These are phyloP conservation scores for Fusarium azukiicola DNA, from an alignment of 2,329 filamentous ascomycete genomes.

Conservation along the genomic window DNA sequence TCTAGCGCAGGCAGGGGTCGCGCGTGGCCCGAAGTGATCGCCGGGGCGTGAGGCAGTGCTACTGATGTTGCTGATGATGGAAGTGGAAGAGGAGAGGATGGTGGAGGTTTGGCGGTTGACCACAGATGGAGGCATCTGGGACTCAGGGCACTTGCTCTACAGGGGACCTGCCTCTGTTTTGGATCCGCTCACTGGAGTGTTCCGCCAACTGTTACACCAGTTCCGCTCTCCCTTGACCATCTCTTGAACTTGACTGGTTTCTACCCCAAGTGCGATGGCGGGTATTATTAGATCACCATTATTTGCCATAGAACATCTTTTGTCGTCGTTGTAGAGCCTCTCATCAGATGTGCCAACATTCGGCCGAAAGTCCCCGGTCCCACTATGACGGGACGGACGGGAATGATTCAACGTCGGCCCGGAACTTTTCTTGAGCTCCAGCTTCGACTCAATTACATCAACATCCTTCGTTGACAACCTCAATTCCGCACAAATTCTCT, in stretches of 20 bases:
- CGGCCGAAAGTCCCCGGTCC: slow-evolving; percentile 26
- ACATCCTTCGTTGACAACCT: slow-evolving; percentile 4
- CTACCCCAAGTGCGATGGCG: not conserved
- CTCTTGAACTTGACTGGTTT: not conserved
- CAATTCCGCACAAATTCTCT: not conserved
- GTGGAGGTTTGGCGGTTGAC: slow-evolving; percentile 15
- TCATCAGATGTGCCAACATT: not conserved
- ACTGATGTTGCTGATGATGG: slow-evolving; percentile 2
- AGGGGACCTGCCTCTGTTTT: not conserved
- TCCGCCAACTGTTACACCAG: not conserved
- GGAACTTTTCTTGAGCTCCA: slow-evolving; percentile 10
- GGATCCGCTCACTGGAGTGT: not conserved
- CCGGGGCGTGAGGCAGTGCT: slow-evolving; percentile 25
- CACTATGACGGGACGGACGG: slow-evolving; percentile 32
- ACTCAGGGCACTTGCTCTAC: slow-evolving; percentile 1
- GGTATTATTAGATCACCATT: not conserved
- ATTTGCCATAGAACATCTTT: not conserved
- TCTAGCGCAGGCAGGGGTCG: slow-evolving; percentile 37
- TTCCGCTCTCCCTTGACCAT: not conserved
- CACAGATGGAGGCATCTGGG: slow-evolving; percentile 13
- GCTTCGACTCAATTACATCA: slow-evolving; percentile 38
- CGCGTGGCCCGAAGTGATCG: slow-evolving; percentile 35
- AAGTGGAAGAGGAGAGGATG: slow-evolving; percentile 7
- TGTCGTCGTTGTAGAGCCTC: not conserved
- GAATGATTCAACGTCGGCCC: slow-evolving; percentile 22